A percentile compares a stretch with the other conserved stretches of the same genome.
Evolutionary conservation across 345 rosid species (phyloP).

Genomic region (Gossypium mustelinum): DNA sequence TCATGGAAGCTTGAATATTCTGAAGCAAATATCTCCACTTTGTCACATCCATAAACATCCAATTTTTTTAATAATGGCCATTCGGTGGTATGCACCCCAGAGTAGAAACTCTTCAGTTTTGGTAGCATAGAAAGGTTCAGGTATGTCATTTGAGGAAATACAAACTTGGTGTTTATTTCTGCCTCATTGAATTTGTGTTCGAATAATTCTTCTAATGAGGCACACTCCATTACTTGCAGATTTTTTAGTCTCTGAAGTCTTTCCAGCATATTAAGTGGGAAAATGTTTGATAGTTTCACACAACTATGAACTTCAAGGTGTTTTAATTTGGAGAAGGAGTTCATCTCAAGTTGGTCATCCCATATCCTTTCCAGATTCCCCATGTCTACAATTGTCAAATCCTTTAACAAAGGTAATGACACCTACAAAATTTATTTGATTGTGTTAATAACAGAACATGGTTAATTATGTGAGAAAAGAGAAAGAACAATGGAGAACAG

Average conservation of each 20-base stretch:
- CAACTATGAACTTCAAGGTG: neutral
- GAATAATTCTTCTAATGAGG: slow-evolving; percentile 3
- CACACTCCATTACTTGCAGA: neutral
- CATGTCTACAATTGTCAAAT: neutral
- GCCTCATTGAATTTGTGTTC: neutral
- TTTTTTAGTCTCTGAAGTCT: neutral
- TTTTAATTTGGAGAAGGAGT: neutral
- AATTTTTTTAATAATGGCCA: slow-evolving; percentile 16
- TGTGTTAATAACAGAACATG: neutral
- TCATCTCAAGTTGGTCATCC: neutral
- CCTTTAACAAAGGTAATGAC: slow-evolving; percentile 3
- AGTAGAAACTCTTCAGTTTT: slow-evolving; percentile 11
- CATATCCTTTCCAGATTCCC: neutral
- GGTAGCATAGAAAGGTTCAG: neutral
- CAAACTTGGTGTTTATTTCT: neutral
- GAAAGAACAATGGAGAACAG: neutral
- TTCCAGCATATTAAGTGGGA: neutral
- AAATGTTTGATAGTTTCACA: neutral
- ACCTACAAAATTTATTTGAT: neutral
- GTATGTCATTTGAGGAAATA: neutral
- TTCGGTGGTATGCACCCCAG: slow-evolving; percentile 9
- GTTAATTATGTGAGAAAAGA: neutral
- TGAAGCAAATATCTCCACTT: slow-evolving; percentile 8
- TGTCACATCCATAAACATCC: slow-evolving; percentile 1
- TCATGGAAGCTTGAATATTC: neutral